These are phyloP conservation scores for Cytauxzoon felis DNA, from an alignment of 169 alveolate genomes.

Conservation along the genomic window DNA sequence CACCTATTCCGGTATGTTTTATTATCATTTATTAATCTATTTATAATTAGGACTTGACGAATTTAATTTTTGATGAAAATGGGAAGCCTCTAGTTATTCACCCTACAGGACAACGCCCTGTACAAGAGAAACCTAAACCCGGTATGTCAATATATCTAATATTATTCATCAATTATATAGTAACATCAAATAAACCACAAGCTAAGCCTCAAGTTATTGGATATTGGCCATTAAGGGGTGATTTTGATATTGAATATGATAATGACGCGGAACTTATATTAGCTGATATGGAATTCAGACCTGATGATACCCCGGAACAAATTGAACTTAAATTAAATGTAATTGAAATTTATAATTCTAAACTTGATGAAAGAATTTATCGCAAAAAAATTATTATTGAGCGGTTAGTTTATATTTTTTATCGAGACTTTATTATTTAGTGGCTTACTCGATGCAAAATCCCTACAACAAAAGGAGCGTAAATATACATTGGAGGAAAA, in stretches of 20 bases:
- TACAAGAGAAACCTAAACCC: constrained; percentile 41
- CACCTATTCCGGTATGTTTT: constrained; percentile 70
- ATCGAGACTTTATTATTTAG: constrained; percentile 19
- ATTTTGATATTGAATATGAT: constrained; percentile 96
- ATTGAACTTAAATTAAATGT: constrained; percentile 76
- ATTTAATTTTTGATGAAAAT: constrained; percentile 29
- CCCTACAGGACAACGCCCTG: constrained; percentile 28
- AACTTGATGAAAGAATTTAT: constrained; percentile 85
- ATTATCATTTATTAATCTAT: too few species aligned
- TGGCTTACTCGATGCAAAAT: constrained; percentile 83
- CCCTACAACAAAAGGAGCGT: constrained; percentile 84
- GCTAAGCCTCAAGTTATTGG: constrained; percentile 86
- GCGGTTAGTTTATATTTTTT: constrained; percentile 37
- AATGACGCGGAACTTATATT: constrained; percentile 96
- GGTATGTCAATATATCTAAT: neutral
- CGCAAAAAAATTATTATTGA: constrained; percentile 80
- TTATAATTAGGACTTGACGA: constrained; percentile 30
- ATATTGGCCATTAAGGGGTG: constrained; percentile 96
- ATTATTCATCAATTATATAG: constrained; percentile 22
- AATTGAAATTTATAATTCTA: constrained; percentile 85
- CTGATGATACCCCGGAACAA: constrained; percentile 79
- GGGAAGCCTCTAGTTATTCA: constrained; percentile 56
- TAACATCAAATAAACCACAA: constrained; percentile 50
- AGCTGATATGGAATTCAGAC: constrained; percentile 95
- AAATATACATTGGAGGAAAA: constrained; percentile 85